Evolutionary conservation across 257 asterid species (phyloP), one percentile per base, ranked within the genome.

Genomic region (Solanum raphanifolium): DNA sequence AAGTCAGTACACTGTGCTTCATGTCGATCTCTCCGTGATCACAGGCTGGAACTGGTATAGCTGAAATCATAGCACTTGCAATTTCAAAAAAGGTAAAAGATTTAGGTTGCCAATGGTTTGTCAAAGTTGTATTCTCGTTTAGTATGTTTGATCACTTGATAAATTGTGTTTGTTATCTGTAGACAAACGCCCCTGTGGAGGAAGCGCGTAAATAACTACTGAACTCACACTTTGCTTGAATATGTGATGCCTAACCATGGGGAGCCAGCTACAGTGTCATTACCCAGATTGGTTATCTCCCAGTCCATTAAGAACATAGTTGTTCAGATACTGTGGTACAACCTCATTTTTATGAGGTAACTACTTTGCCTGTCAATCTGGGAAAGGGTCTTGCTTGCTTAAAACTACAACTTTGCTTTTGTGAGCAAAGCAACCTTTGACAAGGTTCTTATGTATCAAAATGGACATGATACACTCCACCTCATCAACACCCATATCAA

Each of bases 331-430:
- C 23, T 23, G 35, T 39, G 34, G 36, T 41, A 74, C 81, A 83
- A 75, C 88, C 85, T 31, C 32, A 23, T 83, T 55, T n/a, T 87
- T 96, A 95, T 20, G 95, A 85, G 89, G 83, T 90, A 94, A 39
- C 13, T 39, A 98, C 98, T 89, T 92, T 95, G 88, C 98, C 98
- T 60, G 95, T 93, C 88, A 95, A 93, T 91, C 89, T 95, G 98
- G 99, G 91, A 97, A 97, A 79, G 99, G 98, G 71, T 95, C 99
- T 87, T 97, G 98, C 90, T 97, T 97, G 94, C 98, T 95, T 74
- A 95, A 86, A 87, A 97, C 98, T 74, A 90, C 98, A 84, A 97
- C 98, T 90, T 97, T 97, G 87, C 98, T 97, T 92, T 97, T 95
- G 93, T 97, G 98, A 76, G 98, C 99, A 87, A 95, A 97, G 90